Percentiles rank a stretch among this genome's conserved stretches.
phyloP scores from a whole-genome alignment of 257 asterid genomes.

The Forsythia viridissima region DNA sequence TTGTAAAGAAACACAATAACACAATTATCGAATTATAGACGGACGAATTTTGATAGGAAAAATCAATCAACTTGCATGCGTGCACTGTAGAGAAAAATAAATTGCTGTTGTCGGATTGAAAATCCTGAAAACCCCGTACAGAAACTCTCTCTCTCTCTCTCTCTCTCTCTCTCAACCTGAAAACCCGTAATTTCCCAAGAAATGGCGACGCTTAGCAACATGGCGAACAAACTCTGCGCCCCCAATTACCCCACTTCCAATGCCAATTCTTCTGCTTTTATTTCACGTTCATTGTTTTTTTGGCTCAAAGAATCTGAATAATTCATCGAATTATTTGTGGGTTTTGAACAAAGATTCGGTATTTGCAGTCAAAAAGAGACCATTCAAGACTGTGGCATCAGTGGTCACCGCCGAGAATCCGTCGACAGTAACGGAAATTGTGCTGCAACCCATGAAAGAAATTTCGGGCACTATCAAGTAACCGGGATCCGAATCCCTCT shows the following conservation, averaged over 20 bases:
- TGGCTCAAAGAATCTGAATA: slow-evolving; percentile 45
- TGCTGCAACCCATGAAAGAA: slow-evolving; percentile 79
- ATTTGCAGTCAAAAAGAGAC: slow-evolving; percentile 34
- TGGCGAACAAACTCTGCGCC: slow-evolving; percentile 51
- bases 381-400: slow-evolving; percentile 57
- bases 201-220: slow-evolving; percentile 49
- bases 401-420: slow-evolving; percentile 72
- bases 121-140: too few species aligned
- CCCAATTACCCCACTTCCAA: slow-evolving; percentile 46
- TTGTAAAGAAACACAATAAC: too few species aligned
- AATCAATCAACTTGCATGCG: too few species aligned
- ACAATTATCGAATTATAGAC: too few species aligned
- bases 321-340: slow-evolving; percentile 44
- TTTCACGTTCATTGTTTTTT: slow-evolving; percentile 49
- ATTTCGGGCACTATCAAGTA: slow-evolving; percentile 86
- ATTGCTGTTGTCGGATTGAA: too few species aligned
- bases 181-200: not conserved
- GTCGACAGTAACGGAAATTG: slow-evolving; percentile 78
- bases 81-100: too few species aligned
- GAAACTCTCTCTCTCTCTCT: too few species aligned
- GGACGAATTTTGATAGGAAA: too few species aligned
- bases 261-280: slow-evolving; percentile 35
- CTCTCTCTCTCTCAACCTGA: not conserved
- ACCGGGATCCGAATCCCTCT: slow-evolving; percentile 93
- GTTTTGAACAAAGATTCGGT: slow-evolving; percentile 45